These are phyloP conservation scores for Hondaea fermentalgiana DNA, from an alignment of 108 stramenopile genomes.

Conservation along the genomic window DNA sequence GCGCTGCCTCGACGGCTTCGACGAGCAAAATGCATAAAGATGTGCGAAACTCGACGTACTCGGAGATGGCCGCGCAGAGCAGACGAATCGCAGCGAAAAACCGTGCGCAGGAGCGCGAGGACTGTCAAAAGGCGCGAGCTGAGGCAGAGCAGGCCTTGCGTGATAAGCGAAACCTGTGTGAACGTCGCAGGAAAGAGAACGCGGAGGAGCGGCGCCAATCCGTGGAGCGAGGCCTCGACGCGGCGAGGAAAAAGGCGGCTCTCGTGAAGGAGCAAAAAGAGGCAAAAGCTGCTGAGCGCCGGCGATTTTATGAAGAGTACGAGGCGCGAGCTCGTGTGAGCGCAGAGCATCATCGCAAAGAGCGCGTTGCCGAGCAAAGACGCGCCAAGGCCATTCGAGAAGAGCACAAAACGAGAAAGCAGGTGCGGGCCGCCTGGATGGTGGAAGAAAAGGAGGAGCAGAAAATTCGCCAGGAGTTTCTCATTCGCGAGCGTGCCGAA, in stretches of 20 bases:
- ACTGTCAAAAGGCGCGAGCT: not conserved
- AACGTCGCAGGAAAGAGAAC: not conserved
- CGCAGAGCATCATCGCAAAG: not conserved
- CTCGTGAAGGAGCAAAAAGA: not conserved
- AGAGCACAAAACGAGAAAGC: not conserved
- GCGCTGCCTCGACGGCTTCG: not conserved
- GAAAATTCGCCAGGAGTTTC: not conserved
- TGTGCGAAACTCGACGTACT: not conserved
- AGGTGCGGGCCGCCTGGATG: conserved; percentile 1
- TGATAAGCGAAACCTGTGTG: not conserved
- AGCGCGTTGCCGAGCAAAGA: not conserved
- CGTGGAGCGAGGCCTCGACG: not conserved
- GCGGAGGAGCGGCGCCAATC: not conserved
- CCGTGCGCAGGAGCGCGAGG: not conserved
- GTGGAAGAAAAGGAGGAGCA: conserved; percentile 10
- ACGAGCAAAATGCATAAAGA: not conserved
- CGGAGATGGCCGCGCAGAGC: not conserved
- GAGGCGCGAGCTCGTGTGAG: not conserved
- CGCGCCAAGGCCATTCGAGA: not conserved
- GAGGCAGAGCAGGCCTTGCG: not conserved
- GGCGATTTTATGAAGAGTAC: not conserved
- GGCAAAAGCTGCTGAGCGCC: not conserved
- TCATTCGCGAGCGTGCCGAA: not conserved
- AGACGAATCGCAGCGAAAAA: not conserved
- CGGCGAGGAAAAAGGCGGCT: not conserved